These are phyloP conservation scores for Cladosporium velox DNA, from an alignment of 2,329 filamentous ascomycete species.

Conservation along the genomic window DNA sequence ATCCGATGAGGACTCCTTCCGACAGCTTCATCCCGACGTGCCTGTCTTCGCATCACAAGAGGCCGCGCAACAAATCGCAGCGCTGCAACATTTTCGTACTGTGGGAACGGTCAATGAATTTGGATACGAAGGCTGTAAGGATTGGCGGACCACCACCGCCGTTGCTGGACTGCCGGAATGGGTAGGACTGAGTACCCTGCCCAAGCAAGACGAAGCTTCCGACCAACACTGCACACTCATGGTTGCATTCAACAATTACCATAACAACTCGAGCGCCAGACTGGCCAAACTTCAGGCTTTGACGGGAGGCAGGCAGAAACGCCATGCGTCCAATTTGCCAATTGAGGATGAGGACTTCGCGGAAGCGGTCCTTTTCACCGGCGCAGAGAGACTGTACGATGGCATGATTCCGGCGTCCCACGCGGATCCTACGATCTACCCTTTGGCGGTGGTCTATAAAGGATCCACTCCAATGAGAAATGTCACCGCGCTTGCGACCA, in stretches of 20 bases:
- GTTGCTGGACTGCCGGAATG: slow-evolving; percentile 56
- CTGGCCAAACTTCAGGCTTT: slow-evolving; percentile 16
- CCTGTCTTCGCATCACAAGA: slow-evolving; percentile 62
- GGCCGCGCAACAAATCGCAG: slow-evolving; percentile 58
- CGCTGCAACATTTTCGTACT: slow-evolving; percentile 60
- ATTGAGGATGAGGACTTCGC: slow-evolving; percentile 39
- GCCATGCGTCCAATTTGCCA: slow-evolving; percentile 10
- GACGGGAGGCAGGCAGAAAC: slow-evolving; percentile 10
- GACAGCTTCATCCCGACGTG: slow-evolving; percentile 55
- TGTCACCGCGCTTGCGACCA: background rate
- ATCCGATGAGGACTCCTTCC: slow-evolving; percentile 60
- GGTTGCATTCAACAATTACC: slow-evolving; percentile 52
- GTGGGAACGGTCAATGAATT: slow-evolving; percentile 56
- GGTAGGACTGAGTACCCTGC: slow-evolving; percentile 61
- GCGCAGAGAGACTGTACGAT: slow-evolving; percentile 58
- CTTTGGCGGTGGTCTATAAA: background rate
- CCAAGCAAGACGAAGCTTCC: slow-evolving; percentile 50
- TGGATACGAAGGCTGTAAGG: slow-evolving; percentile 34
- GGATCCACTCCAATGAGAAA: background rate
- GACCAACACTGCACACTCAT: slow-evolving; percentile 63
- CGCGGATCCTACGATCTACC: background rate
- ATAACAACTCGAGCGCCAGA: slow-evolving; percentile 19
- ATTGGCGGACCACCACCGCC: slow-evolving; percentile 49
- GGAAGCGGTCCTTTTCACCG: slow-evolving; percentile 64
- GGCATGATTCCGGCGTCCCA: slow-evolving; percentile 40